phyloP scores from a whole-genome alignment of 139 green algal genomes.

The Haematococcus lacustris region DNA sequence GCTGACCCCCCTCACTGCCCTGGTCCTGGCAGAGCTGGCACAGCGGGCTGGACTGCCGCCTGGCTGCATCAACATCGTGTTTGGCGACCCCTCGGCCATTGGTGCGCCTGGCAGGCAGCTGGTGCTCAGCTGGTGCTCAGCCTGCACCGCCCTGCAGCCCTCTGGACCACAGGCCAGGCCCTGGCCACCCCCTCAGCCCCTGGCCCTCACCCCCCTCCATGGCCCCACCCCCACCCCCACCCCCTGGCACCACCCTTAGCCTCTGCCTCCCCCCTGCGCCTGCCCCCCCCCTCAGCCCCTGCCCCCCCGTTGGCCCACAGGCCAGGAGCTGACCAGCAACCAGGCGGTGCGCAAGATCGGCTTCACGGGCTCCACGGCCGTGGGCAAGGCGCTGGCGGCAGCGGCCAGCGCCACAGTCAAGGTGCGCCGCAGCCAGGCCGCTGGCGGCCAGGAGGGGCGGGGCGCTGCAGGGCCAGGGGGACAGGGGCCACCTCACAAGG shows the following conservation, averaged over 20 bases:
- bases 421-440: slow-evolving; percentile 14
- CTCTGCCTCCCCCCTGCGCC: no score
- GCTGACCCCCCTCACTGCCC: slow-evolving; percentile 80
- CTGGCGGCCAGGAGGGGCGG: background rate
- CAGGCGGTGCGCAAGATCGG: slow-evolving; percentile 75
- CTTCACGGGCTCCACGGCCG: slow-evolving; percentile 89
- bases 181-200: no score
- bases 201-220: no score
- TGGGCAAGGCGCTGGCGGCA: slow-evolving; percentile 78
- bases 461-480: no score
- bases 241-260: no score
- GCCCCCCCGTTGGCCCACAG: no score
- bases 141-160: background rate
- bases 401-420: slow-evolving; percentile 34
- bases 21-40: slow-evolving; percentile 83
- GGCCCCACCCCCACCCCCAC: no score
- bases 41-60: slow-evolving; percentile 73
- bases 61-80: slow-evolving; percentile 72
- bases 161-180: no score
- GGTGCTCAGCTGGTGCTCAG: no score
- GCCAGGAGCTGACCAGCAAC: slow-evolving; percentile 46
- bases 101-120: slow-evolving; percentile 21
- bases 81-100: slow-evolving; percentile 56
- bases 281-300: no score
- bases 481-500: no score